Base-by-base conservation (phyloP, 495 filamentous ascomycete genomes). In the Annulohypoxylon bovei region DNA sequence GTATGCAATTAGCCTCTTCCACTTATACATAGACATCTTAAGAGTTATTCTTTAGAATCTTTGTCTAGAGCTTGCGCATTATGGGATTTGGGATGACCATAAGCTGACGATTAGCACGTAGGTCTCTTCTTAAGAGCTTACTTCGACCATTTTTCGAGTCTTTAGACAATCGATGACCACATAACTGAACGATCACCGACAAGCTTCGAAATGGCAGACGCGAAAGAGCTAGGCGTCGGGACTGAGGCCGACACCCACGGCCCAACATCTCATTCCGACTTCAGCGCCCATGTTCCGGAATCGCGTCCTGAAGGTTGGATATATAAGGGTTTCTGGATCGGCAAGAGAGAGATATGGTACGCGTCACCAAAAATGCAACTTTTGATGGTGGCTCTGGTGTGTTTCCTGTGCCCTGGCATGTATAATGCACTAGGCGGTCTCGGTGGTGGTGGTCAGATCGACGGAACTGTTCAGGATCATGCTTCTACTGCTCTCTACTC, bases 371-470 rank as follows among this genome's bases (percentile, higher is more conserved):
- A 89, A 70, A 78, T 87, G 35, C 92, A 95, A 78, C 82, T 95
- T 40, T 65, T 91, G 28, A 82, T 96, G 80, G 90, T 94, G 44
- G 88, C 92, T 18, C 86, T 94, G 68, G 92, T 95, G 58, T 97
- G 93, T 79, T 97, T 97, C 85, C 81, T 97, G 65, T 96, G 93
- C 75, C 93, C 93, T 4, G 93, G 92, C 76, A 92, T 90, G 83
- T 95, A 88, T 84, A 97, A 95, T 77, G 92, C 92, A 20, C 80
- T 94, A 33, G 82, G 78, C 53, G 91, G 91, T 70, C 83, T 95
- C 25, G 93, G 93, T 70, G 93, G 88, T 54, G 91, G 83, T 80
- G 93, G 93, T 35, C 88, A 88, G 77, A 73, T 89, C 57, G 85
- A 93, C 70, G 47, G 82, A 0, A 81, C 79, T 18, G 88, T 91